Conservation (phyloP, 345 rosid genomes). For the Luvunga scandens region DNA sequence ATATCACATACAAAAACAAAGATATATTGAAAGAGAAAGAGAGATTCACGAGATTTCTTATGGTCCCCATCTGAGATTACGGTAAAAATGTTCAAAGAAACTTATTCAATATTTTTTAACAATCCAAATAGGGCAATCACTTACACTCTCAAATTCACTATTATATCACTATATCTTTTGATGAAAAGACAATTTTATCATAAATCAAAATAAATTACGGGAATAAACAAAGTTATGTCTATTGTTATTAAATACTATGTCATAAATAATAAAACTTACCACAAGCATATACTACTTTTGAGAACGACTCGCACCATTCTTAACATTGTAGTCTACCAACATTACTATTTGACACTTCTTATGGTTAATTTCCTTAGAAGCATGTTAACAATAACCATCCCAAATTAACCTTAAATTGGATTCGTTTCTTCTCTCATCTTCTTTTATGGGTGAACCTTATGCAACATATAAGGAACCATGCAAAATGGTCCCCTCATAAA, state of each 20-base stretch:
- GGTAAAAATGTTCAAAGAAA: background rate
- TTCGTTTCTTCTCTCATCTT: background rate
- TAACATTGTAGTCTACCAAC: background rate
- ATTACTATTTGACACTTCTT: no score
- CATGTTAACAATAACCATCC: background rate
- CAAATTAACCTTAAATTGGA: background rate
- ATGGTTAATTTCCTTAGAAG: no score
- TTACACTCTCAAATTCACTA: background rate
- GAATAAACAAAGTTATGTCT: background rate
- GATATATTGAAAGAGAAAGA: background rate
- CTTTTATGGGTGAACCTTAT: conserved; percentile 12
- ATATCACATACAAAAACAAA: conserved; percentile 1
- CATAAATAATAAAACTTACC: background rate
- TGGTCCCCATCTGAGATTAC: background rate
- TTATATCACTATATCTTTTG: no score
- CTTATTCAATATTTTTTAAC: no score
- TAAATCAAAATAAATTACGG: no score
- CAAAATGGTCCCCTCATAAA: conserved; percentile 38
- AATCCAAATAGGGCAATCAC: background rate
- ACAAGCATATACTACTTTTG: background rate
- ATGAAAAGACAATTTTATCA: background rate
- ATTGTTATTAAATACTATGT: background rate
- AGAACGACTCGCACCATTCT: background rate
- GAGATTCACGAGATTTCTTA: background rate
- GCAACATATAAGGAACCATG: conserved; percentile 22